Base-by-base conservation (phyloP, 2,329 filamentous ascomycete species). In the Colletotrichum karsti region DNA sequence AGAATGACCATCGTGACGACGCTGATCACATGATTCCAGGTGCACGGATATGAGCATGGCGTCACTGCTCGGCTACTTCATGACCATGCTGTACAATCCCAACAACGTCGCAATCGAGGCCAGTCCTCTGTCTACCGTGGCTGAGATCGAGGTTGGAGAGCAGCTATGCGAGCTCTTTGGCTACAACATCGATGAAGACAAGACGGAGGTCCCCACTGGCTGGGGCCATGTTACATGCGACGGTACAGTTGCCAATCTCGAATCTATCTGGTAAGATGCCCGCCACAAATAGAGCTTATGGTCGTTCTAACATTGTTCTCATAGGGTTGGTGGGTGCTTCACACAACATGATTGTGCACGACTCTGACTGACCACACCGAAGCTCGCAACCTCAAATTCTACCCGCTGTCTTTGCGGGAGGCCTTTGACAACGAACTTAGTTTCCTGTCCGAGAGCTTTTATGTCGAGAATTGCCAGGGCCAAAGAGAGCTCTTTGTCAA, bases 1-100 rank as follows among this genome's bases (percentile, higher is more conserved):
- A 2, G 1, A 8, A 9, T 18, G 1, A 3, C 9, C 7, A 8
- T 7, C 2, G 1, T 7, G 2, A 26, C 15, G 1, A 18, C 5
- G 8, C 41, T 41, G n/a, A 37, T 46, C 3, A 30, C 0, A 12
- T 53, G 3, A 3, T 64, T 48, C 22, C 60, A 73, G 72, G 70
- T 76, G 75, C 55, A 80, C 77, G 20, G 79, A 84, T 63, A 54
- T 83, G 72, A 78, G 74, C 51, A 84, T 84, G 79, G 74, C 82
- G 0, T 76, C 79, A 1, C 58, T 84, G 3, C 74, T 84, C 3
- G 83, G 83, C 1, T 84, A 84, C 70, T 81, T 84, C 28, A 83
- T 82, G 76, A 83, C 82, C 0, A 85, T 85, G 83, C 35, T 85
- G 24, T 85, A 84, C 65, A 85, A 85, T 53, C 82, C 83, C 0